Conservation (phyloP, 73 alveolate genomes). For the Uronychia setigera region DNA sequence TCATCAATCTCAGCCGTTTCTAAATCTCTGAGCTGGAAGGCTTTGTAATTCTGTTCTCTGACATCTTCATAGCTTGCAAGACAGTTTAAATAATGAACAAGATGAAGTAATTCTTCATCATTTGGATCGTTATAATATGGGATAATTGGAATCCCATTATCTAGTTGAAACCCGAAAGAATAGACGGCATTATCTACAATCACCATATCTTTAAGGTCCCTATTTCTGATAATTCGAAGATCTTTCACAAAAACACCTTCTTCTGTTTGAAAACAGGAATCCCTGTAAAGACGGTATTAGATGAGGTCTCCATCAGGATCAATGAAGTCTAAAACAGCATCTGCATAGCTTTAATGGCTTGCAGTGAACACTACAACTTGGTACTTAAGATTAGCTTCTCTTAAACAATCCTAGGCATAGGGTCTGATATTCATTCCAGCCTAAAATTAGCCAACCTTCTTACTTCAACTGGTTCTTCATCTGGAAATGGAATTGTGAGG, state of each 20-base stretch:
- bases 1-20: neutral
- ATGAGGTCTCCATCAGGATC: constrained; percentile 80
- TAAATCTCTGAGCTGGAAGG: constrained; percentile 23
- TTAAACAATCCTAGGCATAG: constrained; percentile 66
- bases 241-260: constrained; percentile 57
- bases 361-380: constrained; percentile 79
- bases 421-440: constrained; percentile 84
- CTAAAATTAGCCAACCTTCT: constrained; percentile 12
- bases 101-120: constrained; percentile 70
- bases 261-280: constrained; percentile 63
- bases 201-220: constrained; percentile 71
- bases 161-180: constrained; percentile 65
- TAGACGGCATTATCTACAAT: constrained; percentile 78
- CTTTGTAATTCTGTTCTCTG: constrained; percentile 20
- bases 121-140: constrained; percentile 69
- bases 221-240: constrained; percentile 44
- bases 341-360: constrained; percentile 83
- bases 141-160: constrained; percentile 83
- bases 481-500: constrained; percentile 63
- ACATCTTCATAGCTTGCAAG: constrained; percentile 34
- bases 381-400: constrained; percentile 59
- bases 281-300: constrained; percentile 77
- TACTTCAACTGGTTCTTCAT: constrained; percentile 33
- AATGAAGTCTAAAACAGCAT: constrained; percentile 81
- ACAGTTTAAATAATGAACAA: constrained; percentile 43